Base-by-base conservation (phyloP, 1,284 basidiomycete species). In the Neolentinus lepideus region DNA sequence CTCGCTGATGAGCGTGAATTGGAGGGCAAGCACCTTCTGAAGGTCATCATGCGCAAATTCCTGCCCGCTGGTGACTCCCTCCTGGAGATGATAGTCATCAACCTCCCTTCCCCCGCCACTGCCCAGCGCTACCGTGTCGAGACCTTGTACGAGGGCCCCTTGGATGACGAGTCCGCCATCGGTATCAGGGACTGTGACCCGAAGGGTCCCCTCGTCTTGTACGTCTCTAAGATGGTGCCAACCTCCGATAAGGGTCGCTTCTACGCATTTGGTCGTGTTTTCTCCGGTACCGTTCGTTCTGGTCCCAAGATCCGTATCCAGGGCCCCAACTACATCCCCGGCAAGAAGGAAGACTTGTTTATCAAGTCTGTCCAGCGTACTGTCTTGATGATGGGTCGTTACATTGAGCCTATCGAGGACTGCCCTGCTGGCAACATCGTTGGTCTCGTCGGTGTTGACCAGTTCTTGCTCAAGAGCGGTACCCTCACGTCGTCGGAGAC, bases 181-280 rank as follows among this genome's bases (percentile, higher is more conserved):
- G 93, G 88, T 80, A 97, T 99, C 78, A 90, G 97, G 62, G 95
- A 99, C 76, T 99, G 97, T 74, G 93, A 99, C 78, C 89, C 97
- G 72, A 92, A 90, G 61, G 97, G 87, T 62, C 97, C 97, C 63
- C 89, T 99, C 64, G 95, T 99, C 74, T 85, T 98, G 66, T 99
- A 99, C 79, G 83, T 99, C 77, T 99, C 97, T 67, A 99, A 99
- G 88, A 99, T 99, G 97, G 96, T 99, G 64, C 97, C 97, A 63
- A 99, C 97, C 58, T 97, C 96, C 66, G 97, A 99, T 78, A 99
- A 99, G 80, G 97, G 97, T 69, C 95, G 97, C 63, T 99, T 99
- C 91, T 99, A 99, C 77, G 97, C 97, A 63, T 99, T 99, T 75
- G 97, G 97, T 77, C 97, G 97, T 86, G 90, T 99, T 80, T 99